Evolutionary conservation across 2,329 filamentous ascomycete genomes (phyloP).

Genomic region (Tolypocladium tropicale): DNA sequence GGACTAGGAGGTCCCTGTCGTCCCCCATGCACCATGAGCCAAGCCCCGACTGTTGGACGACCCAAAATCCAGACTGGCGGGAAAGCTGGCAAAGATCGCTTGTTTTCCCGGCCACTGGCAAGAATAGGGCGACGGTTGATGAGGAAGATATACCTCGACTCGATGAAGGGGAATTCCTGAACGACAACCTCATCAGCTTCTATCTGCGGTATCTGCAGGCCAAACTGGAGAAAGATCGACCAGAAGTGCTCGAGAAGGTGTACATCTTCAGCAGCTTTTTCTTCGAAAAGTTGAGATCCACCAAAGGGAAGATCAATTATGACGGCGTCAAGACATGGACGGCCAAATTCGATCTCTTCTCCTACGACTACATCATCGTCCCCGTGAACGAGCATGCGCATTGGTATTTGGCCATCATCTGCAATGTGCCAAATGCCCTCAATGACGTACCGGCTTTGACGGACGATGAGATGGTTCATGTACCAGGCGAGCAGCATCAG

Average conservation of each 20-base stretch:
- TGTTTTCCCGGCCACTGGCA: conserved; percentile 47
- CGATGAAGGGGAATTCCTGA: conserved; percentile 77
- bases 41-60: conserved; percentile 35
- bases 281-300: conserved; percentile 64
- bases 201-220: conserved; percentile 68
- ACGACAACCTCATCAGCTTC: conserved; percentile 87
- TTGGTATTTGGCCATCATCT: conserved; percentile 95
- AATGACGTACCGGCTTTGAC: conserved; percentile 6
- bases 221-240: conserved; percentile 41
- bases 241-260: conserved; percentile 51
- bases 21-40: conserved; percentile 2
- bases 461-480: conserved; percentile 4
- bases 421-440: conserved; percentile 64
- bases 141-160: conserved; percentile 65
- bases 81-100: conserved; percentile 47
- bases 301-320: conserved; percentile 62
- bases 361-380: conserved; percentile 80
- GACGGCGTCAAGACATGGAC: conserved; percentile 83
- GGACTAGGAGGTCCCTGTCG: conserved; percentile 13
- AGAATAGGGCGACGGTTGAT: conserved; percentile 55
- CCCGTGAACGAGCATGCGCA: conserved; percentile 82
- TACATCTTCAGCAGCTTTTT: conserved; percentile 94
- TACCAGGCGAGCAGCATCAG: background rate
- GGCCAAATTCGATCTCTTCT: conserved; percentile 70
- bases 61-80: conserved; percentile 38